Percentiles rank a stretch among this genome's conserved stretches.
Conservation (phyloP, 2,329 filamentous ascomycete species). For the Colletotrichum noveboracense region DNA sequence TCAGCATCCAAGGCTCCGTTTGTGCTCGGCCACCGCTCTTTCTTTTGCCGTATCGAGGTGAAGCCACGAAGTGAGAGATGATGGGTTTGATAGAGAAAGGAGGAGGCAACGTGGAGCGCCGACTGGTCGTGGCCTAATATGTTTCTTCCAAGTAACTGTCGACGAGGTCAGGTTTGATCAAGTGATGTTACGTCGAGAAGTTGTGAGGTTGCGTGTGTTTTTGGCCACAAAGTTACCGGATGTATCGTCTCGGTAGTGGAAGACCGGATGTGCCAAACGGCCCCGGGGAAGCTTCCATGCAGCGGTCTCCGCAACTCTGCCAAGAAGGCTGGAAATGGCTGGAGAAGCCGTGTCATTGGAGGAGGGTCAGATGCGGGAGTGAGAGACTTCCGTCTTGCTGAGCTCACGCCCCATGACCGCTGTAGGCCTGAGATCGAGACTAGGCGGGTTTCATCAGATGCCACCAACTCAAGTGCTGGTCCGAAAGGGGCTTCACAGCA, state of each 20-base stretch:
- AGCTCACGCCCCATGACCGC: not conserved
- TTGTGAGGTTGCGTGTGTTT: not conserved
- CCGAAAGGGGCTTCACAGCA: constrained; percentile 42
- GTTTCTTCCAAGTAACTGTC: not conserved
- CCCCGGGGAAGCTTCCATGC: constrained; percentile 22
- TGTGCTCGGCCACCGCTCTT: constrained; percentile 55
- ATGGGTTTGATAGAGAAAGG: constrained; percentile 25
- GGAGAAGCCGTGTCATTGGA: not conserved
- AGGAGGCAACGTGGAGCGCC: constrained; percentile 1
- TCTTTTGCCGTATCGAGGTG: constrained; percentile 42
- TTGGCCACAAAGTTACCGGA: not conserved
- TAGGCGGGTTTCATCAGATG: constrained; percentile 43
- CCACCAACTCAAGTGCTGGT: constrained; percentile 37
- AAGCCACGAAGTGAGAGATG: constrained; percentile 46
- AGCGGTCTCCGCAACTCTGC: constrained; percentile 6
- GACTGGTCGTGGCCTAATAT: constrained; percentile 6
- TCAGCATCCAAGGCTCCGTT: constrained; percentile 47
- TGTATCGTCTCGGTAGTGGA: constrained; percentile 23
- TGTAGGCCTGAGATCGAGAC: constrained; percentile 35
- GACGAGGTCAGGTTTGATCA: not conserved
- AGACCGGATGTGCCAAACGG: constrained; percentile 26
- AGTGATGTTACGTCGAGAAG: not conserved
- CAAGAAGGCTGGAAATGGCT: not conserved
- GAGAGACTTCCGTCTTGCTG: not conserved
- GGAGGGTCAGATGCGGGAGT: constrained; percentile 2